These are phyloP conservation scores for Cinnamomum micranthum DNA, from an alignment of 164 flowering plant species.

Conservation along the genomic window DNA sequence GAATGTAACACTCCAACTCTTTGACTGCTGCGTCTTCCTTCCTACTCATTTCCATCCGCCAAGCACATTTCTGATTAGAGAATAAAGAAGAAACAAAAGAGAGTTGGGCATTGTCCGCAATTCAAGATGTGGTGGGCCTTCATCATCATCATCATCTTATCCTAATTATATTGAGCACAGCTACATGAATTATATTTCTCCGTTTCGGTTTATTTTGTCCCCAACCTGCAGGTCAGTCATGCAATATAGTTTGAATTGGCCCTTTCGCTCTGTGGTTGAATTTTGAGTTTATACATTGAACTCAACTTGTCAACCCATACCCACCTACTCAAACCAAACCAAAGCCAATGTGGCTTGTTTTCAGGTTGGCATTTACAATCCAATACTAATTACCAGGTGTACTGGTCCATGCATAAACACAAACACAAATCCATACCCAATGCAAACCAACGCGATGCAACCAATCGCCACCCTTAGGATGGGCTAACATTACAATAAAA, in stretches of 20 bases:
- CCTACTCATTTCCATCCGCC: not conserved
- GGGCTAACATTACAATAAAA: not conserved
- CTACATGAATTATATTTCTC: no score
- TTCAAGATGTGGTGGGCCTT: not conserved
- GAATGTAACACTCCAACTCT: not conserved
- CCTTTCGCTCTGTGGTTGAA: no score
- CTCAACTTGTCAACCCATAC: no score
- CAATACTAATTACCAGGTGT: not conserved
- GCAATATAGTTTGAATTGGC: no score
- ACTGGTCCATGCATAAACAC: not conserved
- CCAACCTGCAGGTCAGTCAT: not conserved
- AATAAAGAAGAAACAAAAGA: no score
- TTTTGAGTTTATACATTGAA: no score
- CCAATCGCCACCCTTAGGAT: not conserved
- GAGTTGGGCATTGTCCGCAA: not conserved
- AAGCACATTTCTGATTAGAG: not conserved
- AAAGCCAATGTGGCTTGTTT: no score
- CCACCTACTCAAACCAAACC: no score
- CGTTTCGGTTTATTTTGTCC: not conserved
- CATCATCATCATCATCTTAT: no score
- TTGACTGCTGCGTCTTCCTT: slow-evolving; percentile 1
- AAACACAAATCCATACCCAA: not conserved
- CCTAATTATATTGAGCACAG: not conserved
- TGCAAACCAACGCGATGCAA: not conserved
- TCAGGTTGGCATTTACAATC: no score